A percentile compares a stretch with the other conserved stretches of the same genome.
These are phyloP conservation scores for Hericium coralloides DNA, from an alignment of 768 basidiomycete genomes.

Conservation along the genomic window DNA sequence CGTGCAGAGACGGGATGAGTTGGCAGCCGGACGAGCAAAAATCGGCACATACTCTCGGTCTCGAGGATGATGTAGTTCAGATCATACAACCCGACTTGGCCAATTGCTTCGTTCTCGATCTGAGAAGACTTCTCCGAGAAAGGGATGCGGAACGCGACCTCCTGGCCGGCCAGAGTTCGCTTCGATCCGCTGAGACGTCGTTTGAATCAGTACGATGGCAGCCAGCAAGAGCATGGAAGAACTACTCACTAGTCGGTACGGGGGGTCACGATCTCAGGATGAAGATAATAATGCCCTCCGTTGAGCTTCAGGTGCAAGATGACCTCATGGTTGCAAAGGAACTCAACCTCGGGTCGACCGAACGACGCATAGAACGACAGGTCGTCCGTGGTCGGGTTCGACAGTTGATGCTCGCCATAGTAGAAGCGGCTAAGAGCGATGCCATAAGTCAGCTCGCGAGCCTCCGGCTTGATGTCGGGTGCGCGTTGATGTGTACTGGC, in stretches of 20 bases:
- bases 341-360: slow-evolving; percentile 20
- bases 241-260: slow-evolving; percentile 2
- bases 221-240: background rate
- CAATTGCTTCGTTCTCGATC: slow-evolving; percentile 15
- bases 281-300: slow-evolving; percentile 18
- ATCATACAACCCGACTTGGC: slow-evolving; percentile 11
- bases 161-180: slow-evolving; percentile 6
- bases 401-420: slow-evolving; percentile 6
- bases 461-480: background rate
- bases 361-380: slow-evolving; percentile 14
- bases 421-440: slow-evolving; percentile 7
- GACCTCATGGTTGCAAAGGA: slow-evolving; percentile 26
- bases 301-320: slow-evolving; percentile 19
- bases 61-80: slow-evolving; percentile 16
- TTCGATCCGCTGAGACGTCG: background rate
- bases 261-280: slow-evolving; percentile 8
- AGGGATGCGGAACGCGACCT: slow-evolving; percentile 18
- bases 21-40: background rate
- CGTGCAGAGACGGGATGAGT: background rate
- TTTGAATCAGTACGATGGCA: background rate
- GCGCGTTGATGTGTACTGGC: background rate
- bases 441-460: slow-evolving; percentile 9
- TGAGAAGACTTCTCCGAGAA: slow-evolving; percentile 14
- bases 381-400: slow-evolving; percentile 4
- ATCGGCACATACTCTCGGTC: background rate